Conservation (phyloP, 2,329 filamentous ascomycete species). For the Pestalotiopsis sp. region DNA sequence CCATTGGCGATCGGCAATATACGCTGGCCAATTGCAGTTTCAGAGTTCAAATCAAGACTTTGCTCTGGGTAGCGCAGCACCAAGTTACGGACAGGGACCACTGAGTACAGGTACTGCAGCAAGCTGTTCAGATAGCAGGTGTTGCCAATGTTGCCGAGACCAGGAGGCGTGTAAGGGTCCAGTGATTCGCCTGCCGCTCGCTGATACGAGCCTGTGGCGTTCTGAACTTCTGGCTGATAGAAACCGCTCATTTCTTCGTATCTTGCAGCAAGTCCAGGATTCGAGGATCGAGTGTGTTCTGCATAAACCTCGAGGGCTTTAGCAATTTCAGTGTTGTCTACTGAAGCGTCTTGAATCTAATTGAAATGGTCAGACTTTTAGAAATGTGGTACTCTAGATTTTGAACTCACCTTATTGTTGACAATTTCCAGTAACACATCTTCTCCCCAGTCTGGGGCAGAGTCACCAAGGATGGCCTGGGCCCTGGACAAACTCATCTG, state of each 20-base stretch:
- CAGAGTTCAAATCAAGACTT: slow-evolving; percentile 67
- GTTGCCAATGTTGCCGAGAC: slow-evolving; percentile 91
- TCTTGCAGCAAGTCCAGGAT: slow-evolving; percentile 21
- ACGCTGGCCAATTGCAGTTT: slow-evolving; percentile 60
- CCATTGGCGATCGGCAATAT: slow-evolving; percentile 65
- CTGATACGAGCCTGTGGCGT: background rate
- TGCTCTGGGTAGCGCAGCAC: slow-evolving; percentile 75
- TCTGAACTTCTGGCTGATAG: slow-evolving; percentile 15
- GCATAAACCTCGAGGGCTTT: slow-evolving; percentile 29
- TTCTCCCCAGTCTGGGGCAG: slow-evolving; percentile 23
- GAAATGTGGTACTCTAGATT: background rate
- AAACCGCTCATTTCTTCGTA: slow-evolving; percentile 26
- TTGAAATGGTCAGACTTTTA: background rate
- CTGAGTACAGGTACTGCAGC: slow-evolving; percentile 91
- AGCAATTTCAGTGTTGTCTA: slow-evolving; percentile 23
- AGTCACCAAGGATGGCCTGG: slow-evolving; percentile 16
- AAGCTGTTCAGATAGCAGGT: slow-evolving; percentile 98
- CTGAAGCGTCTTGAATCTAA: slow-evolving; percentile 9
- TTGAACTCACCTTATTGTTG: slow-evolving; percentile 21
- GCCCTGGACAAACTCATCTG: background rate
- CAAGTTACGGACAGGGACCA: slow-evolving; percentile 78
- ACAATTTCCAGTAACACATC: slow-evolving; percentile 30
- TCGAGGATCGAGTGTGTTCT: slow-evolving; percentile 23
- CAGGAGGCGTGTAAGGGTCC: slow-evolving; percentile 70
- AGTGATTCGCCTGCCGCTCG: slow-evolving; percentile 14